Evolutionary conservation across 2,329 filamentous ascomycete genomes (phyloP).

Genomic region (Alternaria ethzedia): DNA sequence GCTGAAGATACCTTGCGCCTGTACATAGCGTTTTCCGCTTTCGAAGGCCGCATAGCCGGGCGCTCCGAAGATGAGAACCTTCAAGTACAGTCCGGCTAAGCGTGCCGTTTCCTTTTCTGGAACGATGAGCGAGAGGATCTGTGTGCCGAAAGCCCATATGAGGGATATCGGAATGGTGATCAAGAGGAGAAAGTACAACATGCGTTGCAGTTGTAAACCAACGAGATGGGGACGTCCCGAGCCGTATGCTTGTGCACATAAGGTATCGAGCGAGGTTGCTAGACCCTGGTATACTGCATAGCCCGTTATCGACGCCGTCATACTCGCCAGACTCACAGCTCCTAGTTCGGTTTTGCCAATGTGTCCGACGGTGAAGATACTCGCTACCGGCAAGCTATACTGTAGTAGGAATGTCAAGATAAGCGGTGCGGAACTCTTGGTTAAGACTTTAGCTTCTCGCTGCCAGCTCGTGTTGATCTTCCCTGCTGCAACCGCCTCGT

Average conservation of each 20-base stretch:
- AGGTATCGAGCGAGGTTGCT: conserved; percentile 86
- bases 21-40: conserved; percentile 81
- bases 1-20: conserved; percentile 85
- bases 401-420: conserved; percentile 58
- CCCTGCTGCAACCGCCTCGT: conserved; percentile 80
- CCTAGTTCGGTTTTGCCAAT: conserved; percentile 57
- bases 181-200: conserved; percentile 77
- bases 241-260: conserved; percentile 93
- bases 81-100: conserved; percentile 76
- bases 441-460: conserved; percentile 82
- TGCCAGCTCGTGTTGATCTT: conserved; percentile 90
- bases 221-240: conserved; percentile 89
- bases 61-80: conserved; percentile 71
- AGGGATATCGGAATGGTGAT: conserved; percentile 75
- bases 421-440: conserved; percentile 55
- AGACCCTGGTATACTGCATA: conserved; percentile 65
- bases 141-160: conserved; percentile 72
- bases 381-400: conserved; percentile 55
- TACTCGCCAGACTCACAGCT: conserved; percentile 55
- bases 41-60: conserved; percentile 81
- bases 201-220: conserved; percentile 80
- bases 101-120: conserved; percentile 73
- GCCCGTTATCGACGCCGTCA: conserved; percentile 58
- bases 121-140: conserved; percentile 68
- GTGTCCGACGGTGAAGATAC: conserved; percentile 58